Conservation (phyloP, 768 basidiomycete species). For the Russula lepida region DNA sequence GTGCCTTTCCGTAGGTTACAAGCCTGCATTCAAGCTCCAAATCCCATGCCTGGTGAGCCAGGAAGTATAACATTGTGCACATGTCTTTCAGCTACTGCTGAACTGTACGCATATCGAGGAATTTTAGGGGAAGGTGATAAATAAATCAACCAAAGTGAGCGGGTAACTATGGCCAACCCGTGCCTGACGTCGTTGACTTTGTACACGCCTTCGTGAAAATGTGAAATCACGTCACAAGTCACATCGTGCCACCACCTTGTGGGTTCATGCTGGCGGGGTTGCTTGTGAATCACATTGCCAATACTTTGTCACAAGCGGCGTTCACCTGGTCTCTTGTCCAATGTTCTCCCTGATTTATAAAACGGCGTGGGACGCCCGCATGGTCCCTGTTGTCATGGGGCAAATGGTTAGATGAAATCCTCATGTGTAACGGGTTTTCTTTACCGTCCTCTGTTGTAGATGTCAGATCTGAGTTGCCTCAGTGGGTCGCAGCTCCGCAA, state of each 20-base stretch:
- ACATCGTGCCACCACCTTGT: background rate
- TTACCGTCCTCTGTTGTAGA: conserved; percentile 10
- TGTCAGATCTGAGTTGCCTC: background rate
- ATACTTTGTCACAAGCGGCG: conserved; percentile 4
- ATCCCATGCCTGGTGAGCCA: background rate
- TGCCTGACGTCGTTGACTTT: background rate
- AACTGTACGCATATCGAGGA: too few relatives aligned
- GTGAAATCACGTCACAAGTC: background rate
- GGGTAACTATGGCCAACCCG: background rate
- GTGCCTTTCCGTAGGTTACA: background rate
- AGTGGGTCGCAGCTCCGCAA: conserved; percentile 9
- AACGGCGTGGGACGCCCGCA: background rate
- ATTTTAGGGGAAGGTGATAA: too few relatives aligned
- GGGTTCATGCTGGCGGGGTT: background rate
- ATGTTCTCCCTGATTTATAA: background rate
- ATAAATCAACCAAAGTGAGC: background rate
- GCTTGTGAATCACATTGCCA: background rate
- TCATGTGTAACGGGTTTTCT: background rate
- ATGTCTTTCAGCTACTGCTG: background rate
- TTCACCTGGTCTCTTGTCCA: conserved; percentile 7
- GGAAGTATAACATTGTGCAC: background rate
- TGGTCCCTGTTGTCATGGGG: conserved; percentile 4
- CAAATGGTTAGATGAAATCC: background rate
- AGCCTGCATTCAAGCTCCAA: background rate
- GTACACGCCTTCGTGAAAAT: background rate